Conservation (phyloP, 164 flowering plant genomes). For the Santalum album region DNA sequence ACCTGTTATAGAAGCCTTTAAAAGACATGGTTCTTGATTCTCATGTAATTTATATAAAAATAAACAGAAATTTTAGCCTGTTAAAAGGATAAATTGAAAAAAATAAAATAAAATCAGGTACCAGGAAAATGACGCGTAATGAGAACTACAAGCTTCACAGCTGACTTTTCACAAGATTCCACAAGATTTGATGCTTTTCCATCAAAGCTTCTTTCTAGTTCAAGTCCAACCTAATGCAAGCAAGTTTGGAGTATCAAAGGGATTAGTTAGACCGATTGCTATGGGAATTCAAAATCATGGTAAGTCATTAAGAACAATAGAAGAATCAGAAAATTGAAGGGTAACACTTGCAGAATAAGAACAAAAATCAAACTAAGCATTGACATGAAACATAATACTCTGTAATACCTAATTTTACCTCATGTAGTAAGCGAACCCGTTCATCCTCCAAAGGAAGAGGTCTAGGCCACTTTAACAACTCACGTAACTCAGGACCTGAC, state of each 20-base stretch:
- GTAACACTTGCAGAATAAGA: no score
- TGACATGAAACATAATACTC: not conserved
- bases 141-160: constrained; percentile 66
- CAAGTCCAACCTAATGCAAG: constrained; percentile 65
- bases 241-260: not conserved
- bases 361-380: no score
- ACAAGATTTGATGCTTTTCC: constrained; percentile 91
- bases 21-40: no score
- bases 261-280: no score
- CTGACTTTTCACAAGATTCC: constrained; percentile 75
- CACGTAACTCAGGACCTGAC: constrained; percentile 70
- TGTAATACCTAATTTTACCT: constrained; percentile 34
- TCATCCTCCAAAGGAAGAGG: constrained; percentile 97
- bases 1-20: no score
- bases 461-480: constrained; percentile 81
- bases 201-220: constrained; percentile 64
- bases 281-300: no score
- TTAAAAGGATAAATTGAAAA: not conserved
- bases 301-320: no score
- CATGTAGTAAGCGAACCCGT: constrained; percentile 76
- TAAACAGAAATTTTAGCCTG: no score
- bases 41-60: no score
- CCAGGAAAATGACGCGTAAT: constrained; percentile 86
- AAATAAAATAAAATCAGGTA: constrained; percentile 18
- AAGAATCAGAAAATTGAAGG: no score